Evolutionary conservation across 192 early-diverging fungal genomes (phyloP), one percentile per base, ranked within the genome.

Genomic region (Spizellomyces sp.): DNA sequence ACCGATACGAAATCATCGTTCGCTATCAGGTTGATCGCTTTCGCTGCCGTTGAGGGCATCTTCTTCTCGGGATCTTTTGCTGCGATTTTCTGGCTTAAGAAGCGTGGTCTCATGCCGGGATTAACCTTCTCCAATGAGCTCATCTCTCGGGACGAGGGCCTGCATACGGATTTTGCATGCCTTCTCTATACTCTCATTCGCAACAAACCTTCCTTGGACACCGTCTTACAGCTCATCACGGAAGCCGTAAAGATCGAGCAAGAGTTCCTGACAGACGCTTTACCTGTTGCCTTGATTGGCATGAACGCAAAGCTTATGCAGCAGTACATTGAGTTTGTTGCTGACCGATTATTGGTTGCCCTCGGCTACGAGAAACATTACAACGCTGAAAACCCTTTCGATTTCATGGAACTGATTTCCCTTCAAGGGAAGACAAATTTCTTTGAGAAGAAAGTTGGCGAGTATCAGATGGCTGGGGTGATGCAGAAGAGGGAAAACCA

Each of bases 1-100:
- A 81, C 83, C 6, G 90, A 91, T 82, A 75, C 85, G 45, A 79
- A 84, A 59, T 85, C 94, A 21, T 86, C 90, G 48, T 99, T 96
- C 84, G 94, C 92, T 60, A 90, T 94, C 68, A 90, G 96, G 60
- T 82, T 98, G 52, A 88, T 96, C 48, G 96, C 95, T 60, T 99
- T 99, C 86, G 95, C 95, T 55, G 95, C 93, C 19, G 95, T 99
- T 14, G 96, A 98, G 77, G 96, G 96, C 58, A 96, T 98, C 79
- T 98, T 98, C 87, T 98, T 97, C 83, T 95, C 92, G 69, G 96
- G 95, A 10, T 90, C 96, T 15, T 98, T 98, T 79, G 95, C 96
- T 3, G 88, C 96, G 27, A 99, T 99, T 85, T 99, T 99, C 76
- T 99, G 95, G 95, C 92, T 99, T 77, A 99, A 98, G 91, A 99